Evolutionary conservation across 73 alveolate genomes (phyloP).

Genomic region (Tetrahymena elliotti): DNA sequence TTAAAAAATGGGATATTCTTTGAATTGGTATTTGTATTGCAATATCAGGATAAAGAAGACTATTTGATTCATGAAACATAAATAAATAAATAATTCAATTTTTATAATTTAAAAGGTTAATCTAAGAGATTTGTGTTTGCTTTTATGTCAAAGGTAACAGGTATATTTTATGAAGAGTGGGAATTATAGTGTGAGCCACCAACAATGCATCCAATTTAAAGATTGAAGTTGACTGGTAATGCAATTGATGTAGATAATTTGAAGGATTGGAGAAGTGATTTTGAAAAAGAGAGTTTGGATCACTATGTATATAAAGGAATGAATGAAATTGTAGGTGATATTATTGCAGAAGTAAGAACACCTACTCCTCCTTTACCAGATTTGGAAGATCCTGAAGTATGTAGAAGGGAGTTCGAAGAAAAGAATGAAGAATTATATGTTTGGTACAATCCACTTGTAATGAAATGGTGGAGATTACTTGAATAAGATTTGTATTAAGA

Average conservation of each 20-base stretch:
- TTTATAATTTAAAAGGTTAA: conserved; percentile 6
- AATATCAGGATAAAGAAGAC: too few species aligned
- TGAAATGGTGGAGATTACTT: conserved; percentile 18
- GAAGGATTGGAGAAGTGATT: conserved; percentile 41
- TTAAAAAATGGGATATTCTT: too few species aligned
- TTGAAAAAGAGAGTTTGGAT: not conserved
- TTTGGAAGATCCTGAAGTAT: conserved; percentile 49
- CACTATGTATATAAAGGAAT: conserved; percentile 9
- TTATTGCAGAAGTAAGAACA: conserved; percentile 51
- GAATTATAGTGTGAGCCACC: conserved; percentile 69
- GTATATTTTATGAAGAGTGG: conserved; percentile 75
- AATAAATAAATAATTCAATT: not conserved
- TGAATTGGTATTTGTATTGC: too few species aligned
- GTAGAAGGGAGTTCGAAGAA: conserved; percentile 55
- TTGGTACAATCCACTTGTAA: conserved; percentile 41
- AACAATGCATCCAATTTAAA: conserved; percentile 43
- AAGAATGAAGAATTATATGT: conserved; percentile 47
- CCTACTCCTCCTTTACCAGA: conserved; percentile 70
- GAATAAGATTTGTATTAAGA: conserved; percentile 3
- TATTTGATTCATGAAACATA: not conserved
- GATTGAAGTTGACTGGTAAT: conserved; percentile 58
- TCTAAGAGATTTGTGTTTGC: conserved; percentile 59
- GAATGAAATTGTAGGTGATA: conserved; percentile 47
- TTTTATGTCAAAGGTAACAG: conserved; percentile 58
- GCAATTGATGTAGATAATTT: conserved; percentile 53